Base-by-base conservation (phyloP, 2,329 filamentous ascomycete genomes). In the Talaromyces marneffei region DNA sequence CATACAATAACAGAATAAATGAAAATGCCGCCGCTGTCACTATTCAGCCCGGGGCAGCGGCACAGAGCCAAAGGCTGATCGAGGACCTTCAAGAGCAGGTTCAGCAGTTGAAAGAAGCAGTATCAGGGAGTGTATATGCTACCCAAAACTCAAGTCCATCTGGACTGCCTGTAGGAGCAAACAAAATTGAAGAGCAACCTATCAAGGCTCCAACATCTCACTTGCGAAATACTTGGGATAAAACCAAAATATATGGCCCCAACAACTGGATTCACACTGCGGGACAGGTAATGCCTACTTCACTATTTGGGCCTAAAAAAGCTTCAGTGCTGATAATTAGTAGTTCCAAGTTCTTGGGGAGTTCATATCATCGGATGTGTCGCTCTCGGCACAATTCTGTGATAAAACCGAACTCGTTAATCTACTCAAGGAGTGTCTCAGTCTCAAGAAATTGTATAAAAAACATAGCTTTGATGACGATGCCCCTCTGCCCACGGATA, bases 311-410 rank as follows among this genome's bases (percentile, higher is more conserved):
- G 9, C n/a, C 29, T 16, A 20, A 2, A 16, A 9, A 20, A 33
- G 5, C 7, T 2, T 14, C 23, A 29, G 29, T 35, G 25, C 35
- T 61, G 37, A 61, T 16, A 18, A 40, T 2, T 12, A n/a, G 20
- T 31, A 61, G 59, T 61, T 61, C 29, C 53, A 57, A 57, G 33
- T 61, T 23, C 54, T 61, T 33, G 59, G 59, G 14, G 52, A 52
- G 7, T 57, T 61, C 20, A 40, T 56, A 25, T n/a, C 42, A 25
- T 50, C 39, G 2, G 53, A 57, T 42, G 16, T 57, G 37, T 20
- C 44, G 14, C 50, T 57, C 33, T 40, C 59, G 25, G 33, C 50
- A 25, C 18, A 10, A 25, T 52, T 52, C 10, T n/a, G 27, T 6
- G 35, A 53, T 48, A 56, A 10, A 20, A 33, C 39, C 7, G 53